phyloP scores from a whole-genome alignment of 345 rosid species.

The Citrus australasica region DNA sequence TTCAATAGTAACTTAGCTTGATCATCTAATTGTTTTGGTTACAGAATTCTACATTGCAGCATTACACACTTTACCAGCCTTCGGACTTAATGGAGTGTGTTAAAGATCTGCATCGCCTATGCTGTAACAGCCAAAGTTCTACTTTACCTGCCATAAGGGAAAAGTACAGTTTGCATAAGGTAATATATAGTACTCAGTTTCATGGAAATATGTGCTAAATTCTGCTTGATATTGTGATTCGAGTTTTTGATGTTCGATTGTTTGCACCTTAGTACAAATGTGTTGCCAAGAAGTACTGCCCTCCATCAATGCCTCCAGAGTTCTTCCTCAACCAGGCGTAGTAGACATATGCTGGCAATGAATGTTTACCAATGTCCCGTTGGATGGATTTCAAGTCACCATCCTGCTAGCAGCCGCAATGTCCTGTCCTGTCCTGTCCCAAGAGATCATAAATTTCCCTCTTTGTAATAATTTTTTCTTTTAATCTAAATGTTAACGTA shows the following conservation, averaged over 20 bases:
- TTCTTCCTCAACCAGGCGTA: slow-evolving; percentile 43
- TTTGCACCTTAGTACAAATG: slow-evolving; percentile 57
- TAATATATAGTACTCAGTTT: slow-evolving; percentile 19
- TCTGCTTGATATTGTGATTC: neutral
- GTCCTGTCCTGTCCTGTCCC: neutral
- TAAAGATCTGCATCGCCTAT: slow-evolving; percentile 64
- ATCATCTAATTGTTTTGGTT: neutral
- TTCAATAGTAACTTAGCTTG: neutral
- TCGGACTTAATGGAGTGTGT: slow-evolving; percentile 64
- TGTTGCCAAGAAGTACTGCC: slow-evolving; percentile 80
- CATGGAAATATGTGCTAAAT: neutral
- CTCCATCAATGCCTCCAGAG: slow-evolving; percentile 62
- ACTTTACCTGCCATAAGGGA: slow-evolving; percentile 74
- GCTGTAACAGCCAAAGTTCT: slow-evolving; percentile 39
- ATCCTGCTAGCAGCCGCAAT: neutral
- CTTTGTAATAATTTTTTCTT: neutral
- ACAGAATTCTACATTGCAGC: slow-evolving; percentile 80
- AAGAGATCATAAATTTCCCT: neutral
- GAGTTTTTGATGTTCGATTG: neutral
- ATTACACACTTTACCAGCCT: slow-evolving; percentile 75
- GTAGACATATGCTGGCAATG: neutral
- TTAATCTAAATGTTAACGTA: neutral
- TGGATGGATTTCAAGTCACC: slow-evolving; percentile 14
- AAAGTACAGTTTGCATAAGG: slow-evolving; percentile 90
- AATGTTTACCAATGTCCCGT: slow-evolving; percentile 28